Evolutionary conservation across 2,329 filamentous ascomycete species (phyloP), one percentile per base, ranked within the genome.

Genomic region (Colletotrichum scovillei): DNA sequence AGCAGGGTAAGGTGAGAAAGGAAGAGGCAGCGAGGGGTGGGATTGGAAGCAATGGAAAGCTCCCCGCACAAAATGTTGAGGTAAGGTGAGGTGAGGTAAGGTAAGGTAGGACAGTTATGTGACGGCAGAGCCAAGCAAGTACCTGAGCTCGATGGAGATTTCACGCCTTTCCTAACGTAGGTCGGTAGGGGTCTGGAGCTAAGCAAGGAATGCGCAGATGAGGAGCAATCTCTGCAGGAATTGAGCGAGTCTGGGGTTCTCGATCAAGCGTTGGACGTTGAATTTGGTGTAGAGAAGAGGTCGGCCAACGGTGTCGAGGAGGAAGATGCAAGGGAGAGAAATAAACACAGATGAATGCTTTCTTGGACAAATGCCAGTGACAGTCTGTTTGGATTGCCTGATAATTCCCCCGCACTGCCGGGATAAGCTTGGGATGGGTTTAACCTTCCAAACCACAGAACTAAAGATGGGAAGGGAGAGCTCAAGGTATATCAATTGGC

Each of bases 161-260:
- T 53, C 46, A 56, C 66, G 52, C 67, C 71, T 70, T 73, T 66
- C 60, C 71, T 72, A 72, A 63, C 69, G 69, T 63, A 72, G 58
- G 62, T 46, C 55, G 71, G 71, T 73, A 73, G 67, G 71, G 71
- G 67, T 73, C 67, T 58, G 71, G 53, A 62, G 56, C 71, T 73
- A 73, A 35, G 30, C 71, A 70, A 70, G 60, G 71, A 73, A 73
- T 71, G 67, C 55, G 67, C 71, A 73, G 71, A 66, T 73, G 66
- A 26, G 71, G 49, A 66, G 60, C 66, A 73, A 73, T 70, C 53
- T 73, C 67, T 63, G 70, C 67, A 70, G 68, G 71, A 70, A 69
- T 65, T 66, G 52, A 30, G 46, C 55, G 32, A 70, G 38, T 35
- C 46, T 65, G 55, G 55, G 38, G 53, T 69, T 70, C 66, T 38